These are phyloP conservation scores for Solanum gandarillasii DNA, from an alignment of 257 asterid species.

Conservation along the genomic window DNA sequence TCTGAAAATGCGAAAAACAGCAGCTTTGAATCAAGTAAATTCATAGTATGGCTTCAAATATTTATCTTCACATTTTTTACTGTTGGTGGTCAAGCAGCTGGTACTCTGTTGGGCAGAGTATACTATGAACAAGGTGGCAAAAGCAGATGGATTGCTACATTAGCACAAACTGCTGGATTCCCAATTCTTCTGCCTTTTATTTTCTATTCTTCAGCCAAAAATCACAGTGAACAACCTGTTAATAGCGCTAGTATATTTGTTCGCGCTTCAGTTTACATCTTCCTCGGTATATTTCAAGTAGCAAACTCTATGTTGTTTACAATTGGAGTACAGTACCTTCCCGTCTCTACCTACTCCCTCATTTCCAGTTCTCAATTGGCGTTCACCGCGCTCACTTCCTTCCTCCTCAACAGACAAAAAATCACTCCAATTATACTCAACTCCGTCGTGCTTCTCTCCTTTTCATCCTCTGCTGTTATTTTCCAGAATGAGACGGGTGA, in stretches of 20 bases:
- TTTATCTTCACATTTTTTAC: not conserved
- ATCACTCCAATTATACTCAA: slow-evolving; percentile 18
- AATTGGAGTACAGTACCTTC: slow-evolving; percentile 25
- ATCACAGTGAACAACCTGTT: not conserved
- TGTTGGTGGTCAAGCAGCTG: not conserved
- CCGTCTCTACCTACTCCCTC: slow-evolving; percentile 29
- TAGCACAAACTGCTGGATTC: slow-evolving; percentile 2
- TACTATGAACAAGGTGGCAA: slow-evolving; percentile 2
- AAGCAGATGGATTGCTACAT: slow-evolving; percentile 5
- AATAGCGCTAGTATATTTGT: not conserved
- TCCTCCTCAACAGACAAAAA: slow-evolving; percentile 27
- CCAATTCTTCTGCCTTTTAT: not conserved
- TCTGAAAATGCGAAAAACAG: not conserved
- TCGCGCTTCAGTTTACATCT: not conserved
- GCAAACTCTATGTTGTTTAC: slow-evolving; percentile 14
- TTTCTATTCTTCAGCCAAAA: not conserved
- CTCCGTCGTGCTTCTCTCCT: slow-evolving; percentile 27
- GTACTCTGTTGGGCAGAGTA: not conserved
- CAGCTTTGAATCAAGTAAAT: not conserved
- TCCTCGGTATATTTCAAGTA: slow-evolving; percentile 6
- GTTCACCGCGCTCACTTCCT: slow-evolving; percentile 35
- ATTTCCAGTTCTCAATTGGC: slow-evolving; percentile 29
- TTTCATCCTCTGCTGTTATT: slow-evolving; percentile 22
- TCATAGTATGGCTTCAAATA: not conserved
- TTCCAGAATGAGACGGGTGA: not conserved